Base-by-base conservation (phyloP, 768 basidiomycete genomes). In the Galerina sulciceps region DNA sequence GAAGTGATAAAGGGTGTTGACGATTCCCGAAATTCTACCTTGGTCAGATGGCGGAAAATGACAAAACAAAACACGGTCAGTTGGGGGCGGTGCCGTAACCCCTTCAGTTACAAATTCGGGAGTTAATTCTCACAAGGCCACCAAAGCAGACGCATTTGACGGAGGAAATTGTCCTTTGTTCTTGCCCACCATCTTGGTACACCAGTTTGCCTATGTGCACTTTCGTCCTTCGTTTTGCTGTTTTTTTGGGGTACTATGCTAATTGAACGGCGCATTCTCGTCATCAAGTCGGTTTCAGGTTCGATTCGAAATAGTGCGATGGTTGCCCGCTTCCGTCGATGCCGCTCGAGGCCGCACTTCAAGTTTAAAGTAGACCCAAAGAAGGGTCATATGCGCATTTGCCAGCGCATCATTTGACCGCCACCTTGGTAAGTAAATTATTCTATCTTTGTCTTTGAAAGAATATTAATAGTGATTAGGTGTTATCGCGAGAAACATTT, bases 1-100 rank as follows among this genome's bases (percentile, higher is more conserved):
- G 48, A 34, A 14, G 10, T 37, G 34, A 20, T 45, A 43, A 10
- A 43, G n/a, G 15, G 18, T 18, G 42, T 36, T 15, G 14, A 42
- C 31, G 52, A 35, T 43, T 53, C 22, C 38, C 52, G 40, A 53
- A 53, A 26, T 53, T 53, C 52, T 42, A 42, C 52, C 52, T 23
- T 31, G 38, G 38, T 53, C 52, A 53, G 52, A 53, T 42, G 48
- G 48, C 18, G 48, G 36, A 49, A 35, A 36, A 37, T 15, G 48
- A 37, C 35, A 36, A 34, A 34, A 35, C 46, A 48, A 17, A 13
- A 48, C 46, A 17, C 26, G 34, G 18, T 31, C 45, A 15, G 6
- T 45, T 22, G n/a, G 44, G 18, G 44, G 44, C 44, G 44, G 44
- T 45, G 44, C 44, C 44, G 44, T 45, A 45, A 45, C 8, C 23